phyloP scores from a whole-genome alignment of 306 rosid species.

The Pyrus communis region DNA sequence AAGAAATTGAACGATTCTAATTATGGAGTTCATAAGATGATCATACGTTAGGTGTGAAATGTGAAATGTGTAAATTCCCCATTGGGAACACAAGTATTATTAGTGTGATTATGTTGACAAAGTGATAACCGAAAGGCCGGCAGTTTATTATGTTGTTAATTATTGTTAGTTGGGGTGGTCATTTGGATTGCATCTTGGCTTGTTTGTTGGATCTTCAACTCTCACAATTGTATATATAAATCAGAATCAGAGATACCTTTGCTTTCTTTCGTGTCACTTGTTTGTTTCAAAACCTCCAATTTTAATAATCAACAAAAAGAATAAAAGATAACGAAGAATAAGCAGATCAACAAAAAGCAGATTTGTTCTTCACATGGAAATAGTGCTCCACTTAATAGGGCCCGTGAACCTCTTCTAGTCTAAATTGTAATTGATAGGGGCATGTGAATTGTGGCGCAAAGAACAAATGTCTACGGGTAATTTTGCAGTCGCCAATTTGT shows the following conservation, averaged over 20 bases:
- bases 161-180: neutral
- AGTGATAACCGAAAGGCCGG: too few relatives aligned
- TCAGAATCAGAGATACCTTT: neutral
- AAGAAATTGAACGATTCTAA: too few relatives aligned
- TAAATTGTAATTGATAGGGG: conserved; percentile 5
- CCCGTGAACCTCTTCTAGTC: conserved; percentile 21
- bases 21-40: too few relatives aligned
- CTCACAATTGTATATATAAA: neutral
- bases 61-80: too few relatives aligned
- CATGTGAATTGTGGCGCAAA: conserved; percentile 11
- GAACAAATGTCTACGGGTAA: too few relatives aligned
- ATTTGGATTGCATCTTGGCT: neutral
- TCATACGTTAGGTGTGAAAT: too few relatives aligned
- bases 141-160: too few relatives aligned
- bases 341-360: neutral
- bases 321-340: too few relatives aligned
- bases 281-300: conserved; percentile 11
- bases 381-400: conserved; percentile 3
- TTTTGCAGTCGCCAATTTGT: too few relatives aligned
- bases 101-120: too few relatives aligned
- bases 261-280: neutral
- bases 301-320: too few relatives aligned
- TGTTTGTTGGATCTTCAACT: neutral
- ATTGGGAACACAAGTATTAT: too few relatives aligned
- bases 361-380: conserved; percentile 13